phyloP scores from a whole-genome alignment of 2,329 filamentous ascomycete genomes.

The Colletotrichum truncatum region DNA sequence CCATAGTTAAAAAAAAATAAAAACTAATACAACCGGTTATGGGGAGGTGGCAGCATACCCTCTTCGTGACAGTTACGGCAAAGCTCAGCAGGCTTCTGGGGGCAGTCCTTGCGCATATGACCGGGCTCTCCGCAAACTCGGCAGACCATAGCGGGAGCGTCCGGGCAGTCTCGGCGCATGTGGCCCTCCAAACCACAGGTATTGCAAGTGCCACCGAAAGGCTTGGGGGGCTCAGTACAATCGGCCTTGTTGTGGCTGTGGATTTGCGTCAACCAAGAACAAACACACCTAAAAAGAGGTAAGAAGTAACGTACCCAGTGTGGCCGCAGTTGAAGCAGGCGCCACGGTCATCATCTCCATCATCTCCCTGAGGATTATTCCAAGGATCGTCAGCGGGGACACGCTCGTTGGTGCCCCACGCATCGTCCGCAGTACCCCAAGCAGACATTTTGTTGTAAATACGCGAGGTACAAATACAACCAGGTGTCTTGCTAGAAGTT shows the following conservation, averaged over 20 bases:
- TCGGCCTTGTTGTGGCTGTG: slow-evolving; percentile 40
- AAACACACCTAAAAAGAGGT: slow-evolving; percentile 19
- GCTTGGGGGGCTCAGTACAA: slow-evolving; percentile 41
- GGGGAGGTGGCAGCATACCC: slow-evolving; percentile 49
- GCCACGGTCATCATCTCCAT: slow-evolving; percentile 33
- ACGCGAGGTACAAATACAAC: neutral
- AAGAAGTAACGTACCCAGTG: slow-evolving; percentile 39
- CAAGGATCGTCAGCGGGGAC: slow-evolving; percentile 19
- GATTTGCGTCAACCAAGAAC: slow-evolving; percentile 36
- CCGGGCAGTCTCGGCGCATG: slow-evolving; percentile 69
- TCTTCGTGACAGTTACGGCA: slow-evolving; percentile 72
- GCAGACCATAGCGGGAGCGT: slow-evolving; percentile 64
- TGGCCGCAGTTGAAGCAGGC: slow-evolving; percentile 48
- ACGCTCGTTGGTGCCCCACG: neutral
- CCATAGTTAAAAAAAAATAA: slow-evolving; percentile 9
- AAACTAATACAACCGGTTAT: neutral
- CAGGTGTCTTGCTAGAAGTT: neutral
- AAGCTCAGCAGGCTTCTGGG: slow-evolving; percentile 60
- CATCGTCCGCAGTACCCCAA: neutral
- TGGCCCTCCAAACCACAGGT: slow-evolving; percentile 63
- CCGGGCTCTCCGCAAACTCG: slow-evolving; percentile 67
- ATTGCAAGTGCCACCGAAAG: slow-evolving; percentile 42
- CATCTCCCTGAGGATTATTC: slow-evolving; percentile 16
- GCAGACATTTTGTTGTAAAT: slow-evolving; percentile 14
- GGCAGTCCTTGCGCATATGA: slow-evolving; percentile 70